Evolutionary conservation across 139 green algal genomes (phyloP).

Genomic region (Parachlorella kessleri): DNA sequence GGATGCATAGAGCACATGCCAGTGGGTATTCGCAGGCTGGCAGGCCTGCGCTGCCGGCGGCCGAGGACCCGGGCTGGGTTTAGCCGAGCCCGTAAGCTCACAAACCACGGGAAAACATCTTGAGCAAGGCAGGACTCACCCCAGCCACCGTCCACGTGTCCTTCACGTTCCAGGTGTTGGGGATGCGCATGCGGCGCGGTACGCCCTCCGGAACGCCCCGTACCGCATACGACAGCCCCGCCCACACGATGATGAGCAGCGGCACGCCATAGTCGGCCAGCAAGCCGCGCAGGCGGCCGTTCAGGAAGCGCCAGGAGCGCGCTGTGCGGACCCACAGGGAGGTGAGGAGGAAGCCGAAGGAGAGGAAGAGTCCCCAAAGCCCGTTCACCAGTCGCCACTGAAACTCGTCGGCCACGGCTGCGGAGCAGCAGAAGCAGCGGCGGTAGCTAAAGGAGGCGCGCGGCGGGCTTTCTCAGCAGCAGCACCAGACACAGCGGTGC

Average conservation of each 20-base stretch:
- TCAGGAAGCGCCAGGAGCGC: conserved; percentile 68
- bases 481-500: no score
- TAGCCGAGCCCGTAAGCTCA: no score
- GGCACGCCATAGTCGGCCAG: conserved; percentile 87
- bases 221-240: conserved; percentile 66
- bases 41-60: neutral
- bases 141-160: conserved; percentile 41
- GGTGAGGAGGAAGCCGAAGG: conserved; percentile 53
- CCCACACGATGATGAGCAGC: conserved; percentile 72
- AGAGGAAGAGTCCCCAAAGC: conserved; percentile 77
- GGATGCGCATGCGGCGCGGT: conserved; percentile 58
- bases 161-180: conserved; percentile 70
- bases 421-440: no score
- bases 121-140: conserved; percentile 32
- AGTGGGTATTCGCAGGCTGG: neutral
- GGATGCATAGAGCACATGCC: neutral
- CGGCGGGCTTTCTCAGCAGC: no score
- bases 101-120: conserved; percentile 7
- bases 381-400: conserved; percentile 70
- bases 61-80: no score
- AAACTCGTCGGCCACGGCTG: no score
- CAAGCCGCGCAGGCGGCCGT: conserved; percentile 41
- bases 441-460: no score
- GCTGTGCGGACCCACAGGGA: conserved; percentile 52
- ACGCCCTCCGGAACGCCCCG: conserved; percentile 40